phyloP scores from a whole-genome alignment of 495 filamentous ascomycete genomes.

The Aspergillus diversus region DNA sequence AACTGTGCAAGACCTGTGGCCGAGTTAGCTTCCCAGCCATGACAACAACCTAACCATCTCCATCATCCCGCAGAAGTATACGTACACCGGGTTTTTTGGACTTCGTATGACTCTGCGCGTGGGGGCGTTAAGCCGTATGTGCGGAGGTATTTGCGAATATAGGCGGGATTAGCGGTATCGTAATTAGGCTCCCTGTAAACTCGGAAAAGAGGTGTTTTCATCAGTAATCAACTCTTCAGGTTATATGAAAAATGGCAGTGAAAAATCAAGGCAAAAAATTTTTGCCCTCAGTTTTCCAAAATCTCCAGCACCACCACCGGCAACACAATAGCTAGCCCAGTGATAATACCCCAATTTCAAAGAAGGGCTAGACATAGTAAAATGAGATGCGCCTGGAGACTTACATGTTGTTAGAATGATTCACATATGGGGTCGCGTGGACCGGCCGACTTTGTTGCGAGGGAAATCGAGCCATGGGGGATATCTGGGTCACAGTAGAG shows the following conservation, averaged over 20 bases:
- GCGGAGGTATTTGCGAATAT: conserved; percentile 68
- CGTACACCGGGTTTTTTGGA: conserved; percentile 70
- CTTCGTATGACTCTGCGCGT: conserved; percentile 68
- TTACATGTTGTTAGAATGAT: conserved; percentile 43
- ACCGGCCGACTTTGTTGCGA: conserved; percentile 47
- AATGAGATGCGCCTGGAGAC: conserved; percentile 18
- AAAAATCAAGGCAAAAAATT: conserved; percentile 1
- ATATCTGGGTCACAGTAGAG: conserved; percentile 31
- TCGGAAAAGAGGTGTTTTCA: neutral
- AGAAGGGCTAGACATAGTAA: neutral
- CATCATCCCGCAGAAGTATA: conserved; percentile 12
- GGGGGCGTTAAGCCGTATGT: conserved; percentile 76
- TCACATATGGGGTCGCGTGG: conserved; percentile 44
- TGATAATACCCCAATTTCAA: neutral
- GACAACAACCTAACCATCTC: neutral
- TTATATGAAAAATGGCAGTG: conserved; percentile 1
- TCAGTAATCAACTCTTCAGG: neutral
- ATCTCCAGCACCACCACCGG: neutral
- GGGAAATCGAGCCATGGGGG: conserved; percentile 49
- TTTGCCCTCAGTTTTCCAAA: neutral
- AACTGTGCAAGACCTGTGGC: conserved; percentile 68
- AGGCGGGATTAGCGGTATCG: conserved; percentile 65
- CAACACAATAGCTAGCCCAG: neutral
- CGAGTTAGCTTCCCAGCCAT: conserved; percentile 17
- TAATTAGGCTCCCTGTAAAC: conserved; percentile 47